Base-by-base conservation (phyloP, 2,329 filamentous ascomycete species). In the Hymenoscyphus scutula region DNA sequence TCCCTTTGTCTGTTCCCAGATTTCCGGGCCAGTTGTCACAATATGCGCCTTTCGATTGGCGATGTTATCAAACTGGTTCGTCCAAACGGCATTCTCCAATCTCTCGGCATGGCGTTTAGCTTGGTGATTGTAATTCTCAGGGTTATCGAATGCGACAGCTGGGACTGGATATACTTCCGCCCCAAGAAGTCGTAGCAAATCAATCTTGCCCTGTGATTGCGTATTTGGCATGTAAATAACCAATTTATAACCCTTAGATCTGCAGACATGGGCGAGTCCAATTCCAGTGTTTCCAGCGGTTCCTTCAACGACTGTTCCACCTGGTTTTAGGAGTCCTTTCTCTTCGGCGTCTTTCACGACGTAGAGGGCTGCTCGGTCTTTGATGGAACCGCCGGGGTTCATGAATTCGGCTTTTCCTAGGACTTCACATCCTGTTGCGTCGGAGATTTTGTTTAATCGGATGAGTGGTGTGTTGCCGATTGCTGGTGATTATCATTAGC, bases 221-320 rank as follows among this genome's bases (percentile, higher is more conserved):
- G 94, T 98, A 82, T 99, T 90, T 72, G 95, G 95, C 95, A 99
- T 98, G 86, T 98, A 99, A 75, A 99, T 99, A 74, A 98, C 93
- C 58, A 97, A 87, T 75, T 89, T 89, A 83, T 99, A 98, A 48
- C 94, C 95, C 72, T 89, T 89, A 41, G 89, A 91, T 64, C 94
- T 87, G 80, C 95, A 98, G 62, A 99, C 95, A 79, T 98, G 95
- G 23, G 95, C 95, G 53, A 99, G 89, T 1, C 95, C 95, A 76
- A 99, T 99, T 68, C 95, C 95, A 32, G 95, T 99, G 82, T 98
- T 99, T 59, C 95, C 95, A 0, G 95, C 95, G 5, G 95, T 99
- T 65, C 95, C 95, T 79, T 99, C 95, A 63, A 99, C 90, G 13
- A 99, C 93, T 23, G 95, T 98, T 65, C 95, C 95, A 60, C 94